Evolutionary conservation across 2,329 filamentous ascomycete genomes (phyloP).

Genomic region (Cryphonectria nitschkei): DNA sequence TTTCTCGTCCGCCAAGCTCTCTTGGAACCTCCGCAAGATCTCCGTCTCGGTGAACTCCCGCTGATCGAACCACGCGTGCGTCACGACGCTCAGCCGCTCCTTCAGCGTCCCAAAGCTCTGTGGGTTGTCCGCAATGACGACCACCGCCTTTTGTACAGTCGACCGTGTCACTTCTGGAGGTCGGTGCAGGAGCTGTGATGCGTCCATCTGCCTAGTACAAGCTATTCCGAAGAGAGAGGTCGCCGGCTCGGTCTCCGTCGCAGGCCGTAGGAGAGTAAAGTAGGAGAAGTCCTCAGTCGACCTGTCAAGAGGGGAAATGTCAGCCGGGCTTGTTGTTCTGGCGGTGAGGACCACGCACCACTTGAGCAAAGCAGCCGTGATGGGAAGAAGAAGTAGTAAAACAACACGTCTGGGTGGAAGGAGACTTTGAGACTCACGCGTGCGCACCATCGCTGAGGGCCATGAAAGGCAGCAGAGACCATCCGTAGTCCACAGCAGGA

Average conservation of each 20-base stretch:
- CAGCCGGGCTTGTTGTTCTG: neutral
- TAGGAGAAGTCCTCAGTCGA: conserved; percentile 97
- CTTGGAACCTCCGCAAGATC: conserved; percentile 88
- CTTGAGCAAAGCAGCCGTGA: neutral
- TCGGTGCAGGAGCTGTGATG: conserved; percentile 74
- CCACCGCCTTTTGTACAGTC: conserved; percentile 96
- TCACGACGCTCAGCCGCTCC: conserved; percentile 87
- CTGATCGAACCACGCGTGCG: conserved; percentile 95
- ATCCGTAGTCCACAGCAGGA: conserved; percentile 82
- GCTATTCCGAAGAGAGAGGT: conserved; percentile 95
- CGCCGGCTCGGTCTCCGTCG: conserved; percentile 56
- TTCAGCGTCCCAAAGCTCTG: conserved; percentile 89
- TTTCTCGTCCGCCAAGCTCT: conserved; percentile 76
- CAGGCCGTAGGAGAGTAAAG: conserved; percentile 81
- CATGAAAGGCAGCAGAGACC: conserved; percentile 93
- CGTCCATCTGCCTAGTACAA: conserved; percentile 89
- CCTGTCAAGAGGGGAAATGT: conserved; percentile 46
- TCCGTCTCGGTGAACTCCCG: conserved; percentile 89
- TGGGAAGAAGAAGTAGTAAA: neutral
- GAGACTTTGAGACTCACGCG: conserved; percentile 63
- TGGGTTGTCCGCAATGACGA: conserved; percentile 90
- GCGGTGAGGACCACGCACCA: neutral
- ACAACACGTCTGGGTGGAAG: conserved; percentile 4
- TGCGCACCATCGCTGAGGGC: conserved; percentile 94
- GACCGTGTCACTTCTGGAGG: conserved; percentile 92